Base-by-base conservation (phyloP, 306 rosid species). In the Cicer chorassanicum region DNA sequence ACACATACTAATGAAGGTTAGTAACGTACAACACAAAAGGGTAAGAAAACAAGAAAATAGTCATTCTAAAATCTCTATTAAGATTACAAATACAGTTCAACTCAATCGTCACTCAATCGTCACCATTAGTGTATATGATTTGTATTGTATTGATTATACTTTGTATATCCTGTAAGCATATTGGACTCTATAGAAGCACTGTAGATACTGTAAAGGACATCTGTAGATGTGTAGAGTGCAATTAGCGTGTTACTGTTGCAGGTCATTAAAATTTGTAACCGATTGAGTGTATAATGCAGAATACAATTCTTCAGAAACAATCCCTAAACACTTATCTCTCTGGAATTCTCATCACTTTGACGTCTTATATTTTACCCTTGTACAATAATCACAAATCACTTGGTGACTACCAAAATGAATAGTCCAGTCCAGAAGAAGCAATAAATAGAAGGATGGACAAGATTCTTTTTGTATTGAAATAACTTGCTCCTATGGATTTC, bases 51-150 rank as follows among this genome's bases (percentile, higher is more conserved):
- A 54, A 64, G 48, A 56, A 61, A 48, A 48, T 12, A 74, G 48
- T 63, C 15, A 57, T 7, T 70, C 71, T 40, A 79, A 70, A 16
- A 65, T 55, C 49, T 49, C 72, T 15, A 5, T 59, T 19, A 14
- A 65, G 68, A 59, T 49, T 60, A 55, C 9, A 57, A 71, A 18
- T 59, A 77, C 73, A 72, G 40, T 5, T 66, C 50, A 46, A 67
- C 36, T 76, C 70, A 57, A 48, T 70, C 34, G 64, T 56, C 69
- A 67, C 36, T 76, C 70, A 57, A 48, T 70, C 34, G 64, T 56
- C 69, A 34, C 19, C 7, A 18, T 60, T 6, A 0, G 42, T 12
- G 19, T 34, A 34, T 4, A 56, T 34, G 65, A 60, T 60, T 60
- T 60, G 65, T 12, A 34, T 60, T 60, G 43, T 60, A 34, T 59